Conservation (phyloP, 257 asterid species). For the Przewalskia tangutica region DNA sequence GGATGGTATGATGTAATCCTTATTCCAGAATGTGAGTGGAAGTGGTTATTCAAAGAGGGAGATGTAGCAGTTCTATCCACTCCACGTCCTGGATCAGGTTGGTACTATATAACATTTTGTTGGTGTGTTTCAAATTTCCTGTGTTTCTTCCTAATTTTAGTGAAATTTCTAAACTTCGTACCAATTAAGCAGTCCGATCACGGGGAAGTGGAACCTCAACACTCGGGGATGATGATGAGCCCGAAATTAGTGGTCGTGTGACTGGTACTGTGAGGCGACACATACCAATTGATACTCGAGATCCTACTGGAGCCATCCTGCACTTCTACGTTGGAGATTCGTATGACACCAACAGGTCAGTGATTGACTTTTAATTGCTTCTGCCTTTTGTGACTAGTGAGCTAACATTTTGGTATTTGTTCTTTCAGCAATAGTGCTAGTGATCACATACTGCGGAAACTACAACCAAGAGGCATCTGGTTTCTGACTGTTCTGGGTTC, state of each 20-base stretch:
- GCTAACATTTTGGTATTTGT: not conserved
- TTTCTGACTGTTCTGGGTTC: conserved; percentile 81
- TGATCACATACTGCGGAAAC: conserved; percentile 82
- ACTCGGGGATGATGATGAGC: conserved; percentile 60
- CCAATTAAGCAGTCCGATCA: conserved; percentile 41
- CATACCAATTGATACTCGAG: conserved; percentile 84
- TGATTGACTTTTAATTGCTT: not conserved
- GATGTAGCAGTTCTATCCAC: conserved; percentile 98
- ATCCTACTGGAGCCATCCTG: conserved; percentile 78
- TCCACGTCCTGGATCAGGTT: conserved; percentile 89
- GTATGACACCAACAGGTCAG: conserved; percentile 68
- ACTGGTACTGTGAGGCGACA: conserved; percentile 97
- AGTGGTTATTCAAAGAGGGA: conserved; percentile 95
- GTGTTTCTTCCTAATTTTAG: not conserved
- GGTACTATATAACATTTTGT: not conserved
- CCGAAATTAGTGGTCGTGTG: conserved; percentile 73
- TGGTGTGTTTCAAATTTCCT: conserved; percentile 2
- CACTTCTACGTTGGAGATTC: conserved; percentile 90
- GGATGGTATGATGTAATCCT: conserved; percentile 97
- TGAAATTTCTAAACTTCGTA: not conserved
- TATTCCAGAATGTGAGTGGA: conserved; percentile 56
- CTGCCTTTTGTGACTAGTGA: not conserved
- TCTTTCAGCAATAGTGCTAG: conserved; percentile 56
- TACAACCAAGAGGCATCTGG: conserved; percentile 84
- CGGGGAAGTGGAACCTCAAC: conserved; percentile 47